A percentile compares a stretch with the other conserved stretches of the same genome.
phyloP scores from a whole-genome alignment of 2,329 filamentous ascomycete genomes.

The Blastomyces gilchristii region DNA sequence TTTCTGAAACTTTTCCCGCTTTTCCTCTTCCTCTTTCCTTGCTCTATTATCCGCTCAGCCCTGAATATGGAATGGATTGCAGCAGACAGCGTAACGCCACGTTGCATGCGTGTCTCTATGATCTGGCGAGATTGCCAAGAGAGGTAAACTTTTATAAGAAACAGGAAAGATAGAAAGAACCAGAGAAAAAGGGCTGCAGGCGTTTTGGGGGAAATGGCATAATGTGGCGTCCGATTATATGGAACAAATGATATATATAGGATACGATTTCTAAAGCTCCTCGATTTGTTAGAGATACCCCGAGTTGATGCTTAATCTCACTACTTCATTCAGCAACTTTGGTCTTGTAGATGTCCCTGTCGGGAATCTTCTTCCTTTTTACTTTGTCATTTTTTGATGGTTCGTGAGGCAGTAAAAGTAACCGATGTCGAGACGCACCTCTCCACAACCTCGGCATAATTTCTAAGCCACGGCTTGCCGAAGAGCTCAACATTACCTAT shows the following conservation, averaged over 20 bases:
- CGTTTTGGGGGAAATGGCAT: slow-evolving; percentile 9
- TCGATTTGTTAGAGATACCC: slow-evolving; percentile 41
- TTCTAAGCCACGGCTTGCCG: neutral
- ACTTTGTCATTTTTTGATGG: neutral
- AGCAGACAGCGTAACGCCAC: neutral
- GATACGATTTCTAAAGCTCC: slow-evolving; percentile 36
- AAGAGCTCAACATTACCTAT: neutral
- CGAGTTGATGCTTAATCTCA: slow-evolving; percentile 41
- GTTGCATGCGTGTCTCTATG: neutral
- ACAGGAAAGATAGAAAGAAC: neutral
- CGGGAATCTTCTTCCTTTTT: neutral
- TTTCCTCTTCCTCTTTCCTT: neutral
- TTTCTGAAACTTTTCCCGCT: neutral
- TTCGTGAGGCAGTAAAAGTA: neutral
- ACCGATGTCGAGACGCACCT: neutral
- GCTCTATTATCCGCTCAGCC: neutral
- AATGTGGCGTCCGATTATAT: slow-evolving; percentile 15
- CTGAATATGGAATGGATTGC: neutral
- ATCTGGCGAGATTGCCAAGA: neutral
- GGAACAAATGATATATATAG: slow-evolving; percentile 11
- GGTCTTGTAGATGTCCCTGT: neutral
- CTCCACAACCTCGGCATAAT: slow-evolving; percentile 3
- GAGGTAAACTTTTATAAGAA: neutral
- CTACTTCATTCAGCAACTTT: slow-evolving; percentile 15
- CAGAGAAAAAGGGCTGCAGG: slow-evolving; percentile 9